phyloP scores from a whole-genome alignment of 345 rosid species.

The Populus simonii region DNA sequence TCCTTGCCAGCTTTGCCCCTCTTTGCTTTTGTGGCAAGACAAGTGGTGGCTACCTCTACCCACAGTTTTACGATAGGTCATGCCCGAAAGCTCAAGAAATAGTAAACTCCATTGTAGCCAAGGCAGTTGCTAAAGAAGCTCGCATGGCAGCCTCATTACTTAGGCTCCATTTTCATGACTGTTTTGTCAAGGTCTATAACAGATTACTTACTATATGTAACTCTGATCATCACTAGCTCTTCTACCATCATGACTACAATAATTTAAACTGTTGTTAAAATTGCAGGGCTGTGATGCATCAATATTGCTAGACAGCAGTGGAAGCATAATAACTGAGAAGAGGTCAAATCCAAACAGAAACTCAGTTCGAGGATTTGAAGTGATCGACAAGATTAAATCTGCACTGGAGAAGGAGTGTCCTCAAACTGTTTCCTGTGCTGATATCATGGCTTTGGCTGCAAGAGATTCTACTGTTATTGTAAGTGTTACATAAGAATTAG shows the following conservation, averaged over 20 bases:
- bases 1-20: conserved; percentile 46
- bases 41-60: conserved; percentile 31
- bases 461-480: conserved; percentile 85
- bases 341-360: conserved; percentile 63
- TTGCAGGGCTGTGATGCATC: conserved; percentile 91
- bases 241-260: not conserved
- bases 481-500: conserved; percentile 14
- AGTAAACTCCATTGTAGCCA: conserved; percentile 20
- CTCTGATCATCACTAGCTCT: not conserved
- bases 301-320: conserved; percentile 59
- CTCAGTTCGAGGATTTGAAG: conserved; percentile 82
- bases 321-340: conserved; percentile 63
- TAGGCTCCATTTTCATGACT: conserved; percentile 34
- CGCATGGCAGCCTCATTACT: conserved; percentile 34
- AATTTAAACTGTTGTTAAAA: no score
- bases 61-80: conserved; percentile 25
- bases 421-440: conserved; percentile 79
- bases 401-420: conserved; percentile 81
- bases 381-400: conserved; percentile 69
- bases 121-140: conserved; percentile 29
- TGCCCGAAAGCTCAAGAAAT: conserved; percentile 23
- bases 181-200: conserved; percentile 30
- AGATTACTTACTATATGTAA: not conserved
- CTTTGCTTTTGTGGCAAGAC: conserved; percentile 35
- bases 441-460: conserved; percentile 68